Base-by-base conservation (phyloP, 352 stramenopile species). In the Phytophthora brassicae region DNA sequence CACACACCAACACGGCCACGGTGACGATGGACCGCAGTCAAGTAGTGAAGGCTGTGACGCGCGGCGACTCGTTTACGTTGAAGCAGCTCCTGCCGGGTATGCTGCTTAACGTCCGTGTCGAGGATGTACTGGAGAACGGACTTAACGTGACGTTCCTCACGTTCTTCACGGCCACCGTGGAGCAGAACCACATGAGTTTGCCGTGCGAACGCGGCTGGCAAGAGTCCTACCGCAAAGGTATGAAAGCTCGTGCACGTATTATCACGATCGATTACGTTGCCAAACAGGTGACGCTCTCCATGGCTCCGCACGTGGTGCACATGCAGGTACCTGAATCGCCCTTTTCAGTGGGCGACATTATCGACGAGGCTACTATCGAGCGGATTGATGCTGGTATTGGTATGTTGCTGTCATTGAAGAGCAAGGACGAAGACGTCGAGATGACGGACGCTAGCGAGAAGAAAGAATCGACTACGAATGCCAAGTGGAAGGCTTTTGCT, bases 41-140 rank as follows among this genome's bases (percentile, higher is more conserved):
- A 44, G 68, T 77, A 6, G 72, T 92, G 52, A 95, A 95, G 64
- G 76, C 72, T 4, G 80, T 97, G 24, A 95, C 86, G 13, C 81
- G 87, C 55, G 82, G 83, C 49, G 84, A 95, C 68, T 70, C 77
- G 65, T 94, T 94, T 60, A 95, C 88, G 20, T 66, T 98, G 19
- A 84, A 89, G 45, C 90, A 95, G 28, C 72, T 99, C 16, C 65
- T 89, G 43, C 94, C 95, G 4, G 95, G 95, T 12, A 97, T 97
- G 90, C 68, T 99, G 57, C 77, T 97, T 4, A 93, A 97, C 65
- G 86, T 96, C 19, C 88, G 86, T 39, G 87, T 99, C 8, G 94
- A 98, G 55, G 84, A 95, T 14, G 84, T 95, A 31, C 71, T 96
- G 49, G 67, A 77, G 51, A 96, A 95, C 58, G 88, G 89, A 1